A percentile compares a stretch with the other conserved stretches of the same genome.
Evolutionary conservation across 495 filamentous ascomycete genomes (phyloP).

Genomic region (Thermothielavioides terrestris): DNA sequence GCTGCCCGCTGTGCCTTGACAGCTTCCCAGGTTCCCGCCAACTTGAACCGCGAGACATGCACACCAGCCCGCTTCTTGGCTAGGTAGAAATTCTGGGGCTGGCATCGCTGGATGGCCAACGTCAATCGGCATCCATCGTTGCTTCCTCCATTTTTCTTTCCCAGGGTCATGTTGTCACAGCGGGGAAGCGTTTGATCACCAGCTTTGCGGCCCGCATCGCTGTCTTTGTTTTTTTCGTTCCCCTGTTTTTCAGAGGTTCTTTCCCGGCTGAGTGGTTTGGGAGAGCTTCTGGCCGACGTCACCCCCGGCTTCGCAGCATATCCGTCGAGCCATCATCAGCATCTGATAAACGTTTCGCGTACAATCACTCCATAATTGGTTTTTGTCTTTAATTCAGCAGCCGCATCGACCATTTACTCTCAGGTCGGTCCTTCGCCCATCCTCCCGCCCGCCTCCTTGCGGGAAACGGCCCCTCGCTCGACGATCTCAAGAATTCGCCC

Average conservation of each 20-base stretch:
- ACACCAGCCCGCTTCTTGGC: background rate
- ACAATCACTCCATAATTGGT: conserved; percentile 4
- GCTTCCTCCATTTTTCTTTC: conserved; percentile 8
- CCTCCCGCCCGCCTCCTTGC: conserved; percentile 2
- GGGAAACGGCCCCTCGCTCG: conserved; percentile 8
- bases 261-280: background rate
- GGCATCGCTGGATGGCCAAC: conserved; percentile 2
- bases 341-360: conserved; percentile 13
- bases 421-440: no score
- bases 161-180: conserved; percentile 11
- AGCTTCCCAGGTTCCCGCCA: conserved; percentile 13
- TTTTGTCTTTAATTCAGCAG: conserved; percentile 25
- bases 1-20: conserved; percentile 13
- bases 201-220: conserved; percentile 13
- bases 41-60: background rate
- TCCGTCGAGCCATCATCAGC: conserved; percentile 5
- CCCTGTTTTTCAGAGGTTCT: background rate
- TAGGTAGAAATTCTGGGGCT: conserved; percentile 3
- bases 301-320: background rate
- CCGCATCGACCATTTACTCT: conserved; percentile 26
- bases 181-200: conserved; percentile 7
- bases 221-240: conserved; percentile 13
- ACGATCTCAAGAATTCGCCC: background rate
- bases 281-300: background rate
- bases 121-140: background rate